Percentiles rank a stretch among this genome's conserved stretches.
phyloP scores from a whole-genome alignment of 495 filamentous ascomycete genomes.

The Penicillium fimorum region DNA sequence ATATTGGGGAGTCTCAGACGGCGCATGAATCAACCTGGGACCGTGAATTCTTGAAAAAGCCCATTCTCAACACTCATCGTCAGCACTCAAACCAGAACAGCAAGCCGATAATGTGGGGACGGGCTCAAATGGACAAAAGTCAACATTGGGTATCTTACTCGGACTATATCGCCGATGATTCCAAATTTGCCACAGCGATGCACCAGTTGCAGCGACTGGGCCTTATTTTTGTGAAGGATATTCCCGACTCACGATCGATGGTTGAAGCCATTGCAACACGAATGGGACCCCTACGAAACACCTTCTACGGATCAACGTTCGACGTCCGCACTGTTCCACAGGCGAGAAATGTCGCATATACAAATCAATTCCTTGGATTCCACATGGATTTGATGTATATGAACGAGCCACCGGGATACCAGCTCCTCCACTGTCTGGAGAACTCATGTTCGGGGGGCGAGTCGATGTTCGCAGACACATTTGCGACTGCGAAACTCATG shows the following conservation, averaged over 20 bases:
- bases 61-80: conserved; percentile 12
- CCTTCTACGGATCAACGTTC: conserved; percentile 89
- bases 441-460: conserved; percentile 74
- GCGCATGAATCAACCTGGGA: conserved; percentile 52
- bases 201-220: conserved; percentile 56
- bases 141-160: conserved; percentile 60
- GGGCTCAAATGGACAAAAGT: conserved; percentile 15
- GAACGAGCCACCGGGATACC: conserved; percentile 70
- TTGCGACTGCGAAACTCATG: conserved; percentile 57
- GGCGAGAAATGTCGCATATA: conserved; percentile 92
- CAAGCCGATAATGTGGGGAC: conserved; percentile 37
- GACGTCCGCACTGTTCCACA: conserved; percentile 74
- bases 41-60: conserved; percentile 25
- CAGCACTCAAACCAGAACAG: not conserved
- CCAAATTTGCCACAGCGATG: conserved; percentile 53
- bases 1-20: conserved; percentile 46
- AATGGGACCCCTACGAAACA: conserved; percentile 73
- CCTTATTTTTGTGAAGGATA: conserved; percentile 67
- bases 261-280: conserved; percentile 65
- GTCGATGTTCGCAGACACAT: conserved; percentile 76
- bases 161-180: conserved; percentile 62
- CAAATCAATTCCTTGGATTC: conserved; percentile 69
- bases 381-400: conserved; percentile 96
- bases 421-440: conserved; percentile 82
- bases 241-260: conserved; percentile 61